Percentiles rank a stretch among this genome's conserved stretches.
Conservation (phyloP, 805 yeast genomes). For the Lipomyces spencermartinsiae region DNA sequence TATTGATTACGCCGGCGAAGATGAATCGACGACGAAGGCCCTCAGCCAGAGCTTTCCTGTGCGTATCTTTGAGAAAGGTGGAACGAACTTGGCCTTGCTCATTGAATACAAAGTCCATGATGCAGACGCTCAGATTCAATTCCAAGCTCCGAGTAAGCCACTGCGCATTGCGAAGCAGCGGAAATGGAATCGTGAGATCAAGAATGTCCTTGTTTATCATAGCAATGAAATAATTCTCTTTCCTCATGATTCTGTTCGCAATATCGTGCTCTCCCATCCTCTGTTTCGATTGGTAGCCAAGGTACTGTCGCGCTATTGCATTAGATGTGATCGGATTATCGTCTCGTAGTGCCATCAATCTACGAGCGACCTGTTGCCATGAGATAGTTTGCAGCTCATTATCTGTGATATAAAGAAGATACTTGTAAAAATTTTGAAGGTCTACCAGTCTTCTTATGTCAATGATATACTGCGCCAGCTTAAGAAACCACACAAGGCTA, state of each 20-base stretch:
- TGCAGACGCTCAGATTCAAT: slow-evolving; percentile 90
- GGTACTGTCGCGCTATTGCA: slow-evolving; percentile 29
- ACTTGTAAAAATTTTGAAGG: slow-evolving; percentile 74
- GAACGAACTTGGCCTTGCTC: slow-evolving; percentile 81
- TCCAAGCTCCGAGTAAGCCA: slow-evolving; percentile 84
- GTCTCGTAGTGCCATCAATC: slow-evolving; percentile 74
- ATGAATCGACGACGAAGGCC: slow-evolving; percentile 77
- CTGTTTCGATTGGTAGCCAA: slow-evolving; percentile 59
- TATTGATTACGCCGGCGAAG: slow-evolving; percentile 84
- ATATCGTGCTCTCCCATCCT: slow-evolving; percentile 90
- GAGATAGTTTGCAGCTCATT: slow-evolving; percentile 88
- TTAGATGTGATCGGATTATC: slow-evolving; percentile 73
- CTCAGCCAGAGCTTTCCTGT: slow-evolving; percentile 66
- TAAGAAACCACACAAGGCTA: slow-evolving; percentile 51
- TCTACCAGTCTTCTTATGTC: slow-evolving; percentile 75
- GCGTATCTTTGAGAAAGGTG: slow-evolving; percentile 70
- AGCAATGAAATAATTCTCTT: slow-evolving; percentile 92
- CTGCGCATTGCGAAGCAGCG: slow-evolving; percentile 50
- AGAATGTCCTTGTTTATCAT: slow-evolving; percentile 78
- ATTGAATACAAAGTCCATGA: slow-evolving; percentile 84
- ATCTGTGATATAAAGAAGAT: slow-evolving; percentile 73
- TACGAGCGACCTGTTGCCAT: slow-evolving; percentile 85
- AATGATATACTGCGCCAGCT: slow-evolving; percentile 53
- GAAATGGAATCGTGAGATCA: slow-evolving; percentile 66
- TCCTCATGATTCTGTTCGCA: slow-evolving; percentile 94